These are phyloP conservation scores for Sordariomycetes sp. DNA, from an alignment of 2,329 filamentous ascomycete species.

Conservation along the genomic window DNA sequence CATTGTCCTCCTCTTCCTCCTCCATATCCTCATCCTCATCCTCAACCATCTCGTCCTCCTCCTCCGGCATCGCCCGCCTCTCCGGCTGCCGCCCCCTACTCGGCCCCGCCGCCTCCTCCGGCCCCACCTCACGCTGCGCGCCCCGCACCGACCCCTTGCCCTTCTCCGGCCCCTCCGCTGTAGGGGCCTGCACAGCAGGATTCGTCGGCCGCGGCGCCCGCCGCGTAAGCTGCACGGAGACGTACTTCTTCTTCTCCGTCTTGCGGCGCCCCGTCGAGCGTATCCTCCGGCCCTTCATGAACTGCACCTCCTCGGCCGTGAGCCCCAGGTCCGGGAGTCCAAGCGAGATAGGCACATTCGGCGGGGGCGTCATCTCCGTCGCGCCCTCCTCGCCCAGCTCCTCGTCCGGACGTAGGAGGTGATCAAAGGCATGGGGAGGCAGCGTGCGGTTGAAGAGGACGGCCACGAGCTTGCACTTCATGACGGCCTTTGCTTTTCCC, in stretches of 20 bases:
- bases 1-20: constrained; percentile 11
- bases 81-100: background rate
- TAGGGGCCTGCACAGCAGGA: background rate
- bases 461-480: constrained; percentile 72
- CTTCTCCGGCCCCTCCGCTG: background rate
- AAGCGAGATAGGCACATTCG: constrained; percentile 19
- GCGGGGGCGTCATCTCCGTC: constrained; percentile 23
- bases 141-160: background rate
- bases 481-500: constrained; percentile 72
- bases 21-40: constrained; percentile 13
- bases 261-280: constrained; percentile 8
- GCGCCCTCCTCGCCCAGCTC: constrained; percentile 8
- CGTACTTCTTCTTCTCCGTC: constrained; percentile 11
- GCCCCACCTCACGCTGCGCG: background rate
- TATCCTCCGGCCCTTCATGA: constrained; percentile 18
- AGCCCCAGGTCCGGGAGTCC: constrained; percentile 23
- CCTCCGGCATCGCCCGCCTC: constrained; percentile 8
- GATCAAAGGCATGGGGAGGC: constrained; percentile 10
- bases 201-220: constrained; percentile 6
- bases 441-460: constrained; percentile 44
- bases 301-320: constrained; percentile 20
- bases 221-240: constrained; percentile 9
- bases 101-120: background rate
- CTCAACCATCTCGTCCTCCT: constrained; percentile 11
- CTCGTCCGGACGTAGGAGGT: background rate